Evolutionary conservation across 345 rosid species (phyloP), one percentile per base, ranked within the genome.

Genomic region (Populus tremula): DNA sequence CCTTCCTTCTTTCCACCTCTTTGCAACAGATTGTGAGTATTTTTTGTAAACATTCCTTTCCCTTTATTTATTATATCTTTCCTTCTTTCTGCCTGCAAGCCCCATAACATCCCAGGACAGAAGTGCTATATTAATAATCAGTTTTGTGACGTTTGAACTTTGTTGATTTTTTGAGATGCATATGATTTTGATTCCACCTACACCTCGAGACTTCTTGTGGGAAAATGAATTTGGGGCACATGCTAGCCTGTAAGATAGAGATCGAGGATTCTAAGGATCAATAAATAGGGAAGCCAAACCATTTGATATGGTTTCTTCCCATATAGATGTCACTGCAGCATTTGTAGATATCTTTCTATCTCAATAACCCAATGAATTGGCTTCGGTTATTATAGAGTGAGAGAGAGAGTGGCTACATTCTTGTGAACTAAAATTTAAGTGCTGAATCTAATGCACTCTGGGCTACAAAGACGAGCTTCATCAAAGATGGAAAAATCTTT

Each of bases 21-120:
- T 88, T 95, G 63, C 98, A 93, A 81, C 99, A 95, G 82, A 95
- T 95, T 87, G 99, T 93, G 79, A 91, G 98, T 87, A 25, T 64
- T 39, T 45, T 72, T 7, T 67, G 45, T 41, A 3, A 68, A 9
- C 33, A 23, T 7, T 56, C n/a, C 27, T 16, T 38, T 10, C 21
- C 36, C 29, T 78, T 21, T 49, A 36, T 49, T 27, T 29, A 8
- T 29, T 47, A 63, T 5, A 18, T 6, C 36, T 38, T 39, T 72
- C 6, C 50, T 16, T 5, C 29, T 8, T 21, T 56, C 13, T 36
- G 45, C 53, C 9, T 59, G n/a, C 56, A 50, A 50, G 21, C 21
- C 56, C 21, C 56, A 47, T 14, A 14, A 20, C 53, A 50, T 50
- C 23, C 38, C 27, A 31, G 25, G 35, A 17, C 41, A n/a, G 59